Conservation (phyloP, 495 filamentous ascomycete genomes). For the Trichoderma erinaceum region DNA sequence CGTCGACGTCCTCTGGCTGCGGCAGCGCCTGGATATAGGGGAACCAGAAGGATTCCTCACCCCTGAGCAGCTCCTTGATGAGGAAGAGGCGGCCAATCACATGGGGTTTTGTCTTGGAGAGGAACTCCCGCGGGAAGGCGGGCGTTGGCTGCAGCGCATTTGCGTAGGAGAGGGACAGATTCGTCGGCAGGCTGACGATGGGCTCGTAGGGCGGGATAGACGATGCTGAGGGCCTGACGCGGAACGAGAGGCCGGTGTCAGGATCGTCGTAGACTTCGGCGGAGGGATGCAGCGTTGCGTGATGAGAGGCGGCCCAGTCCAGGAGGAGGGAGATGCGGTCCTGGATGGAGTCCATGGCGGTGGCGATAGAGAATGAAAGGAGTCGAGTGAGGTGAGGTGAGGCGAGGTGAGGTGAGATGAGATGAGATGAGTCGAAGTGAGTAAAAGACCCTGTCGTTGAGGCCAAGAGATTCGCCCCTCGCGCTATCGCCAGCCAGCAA, state of each 20-base stretch:
- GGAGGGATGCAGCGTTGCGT: constrained; percentile 35
- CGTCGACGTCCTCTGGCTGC: constrained; percentile 37
- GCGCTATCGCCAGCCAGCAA: no score
- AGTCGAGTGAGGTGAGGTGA: neutral
- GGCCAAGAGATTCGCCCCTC: neutral
- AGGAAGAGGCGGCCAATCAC: constrained; percentile 45
- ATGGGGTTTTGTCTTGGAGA: constrained; percentile 33
- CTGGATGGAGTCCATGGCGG: neutral
- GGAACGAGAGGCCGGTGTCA: constrained; percentile 36
- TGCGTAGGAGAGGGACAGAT: constrained; percentile 39
- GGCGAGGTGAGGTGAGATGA: neutral
- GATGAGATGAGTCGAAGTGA: constrained; percentile 11
- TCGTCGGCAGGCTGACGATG: constrained; percentile 34
- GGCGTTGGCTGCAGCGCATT: constrained; percentile 29
- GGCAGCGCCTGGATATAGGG: constrained; percentile 46
- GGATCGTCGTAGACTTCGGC: constrained; percentile 42
- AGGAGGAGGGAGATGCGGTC: constrained; percentile 21
- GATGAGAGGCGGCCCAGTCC: constrained; percentile 32
- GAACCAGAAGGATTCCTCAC: constrained; percentile 43
- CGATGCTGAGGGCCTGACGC: constrained; percentile 27
- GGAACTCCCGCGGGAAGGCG: constrained; percentile 34
- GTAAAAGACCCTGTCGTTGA: neutral
- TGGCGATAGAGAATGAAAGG: neutral
- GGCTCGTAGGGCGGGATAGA: constrained; percentile 23
- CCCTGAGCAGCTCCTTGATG: constrained; percentile 41